A percentile compares a stretch with the other conserved stretches of the same genome.
Evolutionary conservation across 2,329 filamentous ascomycete genomes (phyloP).

Genomic region (Calonectria leucothoes): DNA sequence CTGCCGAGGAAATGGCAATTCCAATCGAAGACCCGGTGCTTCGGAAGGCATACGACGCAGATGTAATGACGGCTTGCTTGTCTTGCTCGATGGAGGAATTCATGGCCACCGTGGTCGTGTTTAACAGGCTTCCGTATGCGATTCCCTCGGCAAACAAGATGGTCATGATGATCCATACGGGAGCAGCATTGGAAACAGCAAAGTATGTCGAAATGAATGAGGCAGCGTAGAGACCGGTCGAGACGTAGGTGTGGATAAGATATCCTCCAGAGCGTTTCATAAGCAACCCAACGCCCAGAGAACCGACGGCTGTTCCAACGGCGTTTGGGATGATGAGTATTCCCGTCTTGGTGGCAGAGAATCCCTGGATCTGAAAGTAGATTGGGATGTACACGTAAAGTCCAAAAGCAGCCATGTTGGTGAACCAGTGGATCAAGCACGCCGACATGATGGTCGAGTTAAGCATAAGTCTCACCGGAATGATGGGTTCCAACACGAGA

Average conservation of each 20-base stretch:
- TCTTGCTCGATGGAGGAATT: background rate
- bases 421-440: conserved; percentile 1
- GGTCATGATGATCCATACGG: background rate
- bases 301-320: background rate
- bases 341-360: background rate
- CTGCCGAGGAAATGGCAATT: background rate
- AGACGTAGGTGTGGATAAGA: background rate
- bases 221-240: background rate
- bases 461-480: conserved; percentile 35
- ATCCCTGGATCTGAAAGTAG: background rate
- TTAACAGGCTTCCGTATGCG: background rate
- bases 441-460: conserved; percentile 1
- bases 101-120: background rate
- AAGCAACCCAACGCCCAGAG: background rate
- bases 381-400: conserved; percentile 2
- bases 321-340: background rate
- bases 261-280: background rate
- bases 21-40: background rate
- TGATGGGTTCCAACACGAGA: background rate
- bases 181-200: background rate
- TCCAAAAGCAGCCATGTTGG: background rate
- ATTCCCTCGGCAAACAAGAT: background rate
- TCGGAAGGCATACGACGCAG: background rate
- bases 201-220: background rate
- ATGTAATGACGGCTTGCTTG: background rate